A percentile compares a stretch with the other conserved stretches of the same genome.
phyloP scores from a whole-genome alignment of 1,284 basidiomycete species.

The Athelia psychrophila region DNA sequence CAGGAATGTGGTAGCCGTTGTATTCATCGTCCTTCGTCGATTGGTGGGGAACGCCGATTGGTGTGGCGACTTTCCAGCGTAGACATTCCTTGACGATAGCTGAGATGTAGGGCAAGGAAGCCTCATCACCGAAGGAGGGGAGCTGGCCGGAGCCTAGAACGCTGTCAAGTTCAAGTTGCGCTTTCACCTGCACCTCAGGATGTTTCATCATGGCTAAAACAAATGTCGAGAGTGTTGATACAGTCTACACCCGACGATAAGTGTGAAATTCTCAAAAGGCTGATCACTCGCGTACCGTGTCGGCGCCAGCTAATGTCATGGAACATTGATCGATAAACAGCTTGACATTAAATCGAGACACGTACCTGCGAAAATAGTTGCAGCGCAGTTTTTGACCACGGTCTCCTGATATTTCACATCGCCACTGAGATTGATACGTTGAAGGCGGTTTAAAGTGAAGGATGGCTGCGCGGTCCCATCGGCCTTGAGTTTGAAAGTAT shows the following conservation, averaged over 20 bases:
- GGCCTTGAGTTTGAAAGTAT: not conserved
- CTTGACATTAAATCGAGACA: not conserved
- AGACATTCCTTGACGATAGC: not conserved
- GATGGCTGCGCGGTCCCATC: not conserved
- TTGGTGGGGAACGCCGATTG: constrained; percentile 2
- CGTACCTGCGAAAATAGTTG: not conserved
- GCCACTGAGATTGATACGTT: not conserved
- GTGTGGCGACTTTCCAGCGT: not conserved
- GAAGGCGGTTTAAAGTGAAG: not conserved
- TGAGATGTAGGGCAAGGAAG: not conserved
- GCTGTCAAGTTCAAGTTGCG: constrained; percentile 20
- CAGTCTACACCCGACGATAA: constrained; percentile 1
- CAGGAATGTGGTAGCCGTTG: constrained; percentile 12
- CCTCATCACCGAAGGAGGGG: constrained; percentile 8
- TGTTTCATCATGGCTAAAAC: constrained; percentile 19
- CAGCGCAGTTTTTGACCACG: not conserved
- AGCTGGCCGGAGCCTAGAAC: constrained; percentile 16
- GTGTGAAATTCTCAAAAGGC: not conserved
- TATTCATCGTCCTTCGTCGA: constrained; percentile 10
- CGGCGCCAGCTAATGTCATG: not conserved
- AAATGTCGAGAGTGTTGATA: constrained; percentile 8
- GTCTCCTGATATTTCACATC: not conserved
- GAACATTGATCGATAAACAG: not conserved
- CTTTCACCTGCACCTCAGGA: constrained; percentile 18
- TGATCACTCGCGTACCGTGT: not conserved